A percentile compares a stretch with the other conserved stretches of the same genome.
Evolutionary conservation across 2,329 filamentous ascomycete species (phyloP).

Genomic region (Cordyceps pruinosa): DNA sequence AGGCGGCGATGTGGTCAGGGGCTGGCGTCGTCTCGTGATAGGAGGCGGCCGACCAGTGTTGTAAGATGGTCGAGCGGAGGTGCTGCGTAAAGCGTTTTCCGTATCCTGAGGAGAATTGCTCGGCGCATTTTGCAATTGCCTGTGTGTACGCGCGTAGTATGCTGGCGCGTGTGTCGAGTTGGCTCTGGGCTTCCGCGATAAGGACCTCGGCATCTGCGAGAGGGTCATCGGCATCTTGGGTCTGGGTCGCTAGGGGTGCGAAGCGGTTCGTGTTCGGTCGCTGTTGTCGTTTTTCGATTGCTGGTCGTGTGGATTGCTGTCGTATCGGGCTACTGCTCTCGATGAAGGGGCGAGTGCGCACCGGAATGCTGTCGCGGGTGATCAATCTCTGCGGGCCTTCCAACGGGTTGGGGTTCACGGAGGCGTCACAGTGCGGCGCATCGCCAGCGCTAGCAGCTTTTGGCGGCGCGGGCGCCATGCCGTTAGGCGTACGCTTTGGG

Average conservation of each 20-base stretch:
- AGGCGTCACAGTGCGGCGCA: neutral
- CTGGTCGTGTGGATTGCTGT: neutral
- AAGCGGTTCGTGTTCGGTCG: neutral
- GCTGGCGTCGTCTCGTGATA: neutral
- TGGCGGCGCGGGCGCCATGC: neutral
- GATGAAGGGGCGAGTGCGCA: neutral
- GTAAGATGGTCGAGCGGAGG: neutral
- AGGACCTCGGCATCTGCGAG: neutral
- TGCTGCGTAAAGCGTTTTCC: neutral
- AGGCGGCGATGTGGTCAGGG: neutral
- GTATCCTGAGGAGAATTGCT: conserved; percentile 1
- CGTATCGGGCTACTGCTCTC: neutral
- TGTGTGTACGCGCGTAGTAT: neutral
- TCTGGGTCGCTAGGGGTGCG: neutral
- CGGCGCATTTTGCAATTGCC: neutral
- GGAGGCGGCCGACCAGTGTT: neutral
- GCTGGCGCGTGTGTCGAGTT: conserved; percentile 1
- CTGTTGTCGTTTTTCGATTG: neutral
- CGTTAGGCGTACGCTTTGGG: neutral
- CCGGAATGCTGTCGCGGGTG: neutral
- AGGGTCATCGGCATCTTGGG: neutral
- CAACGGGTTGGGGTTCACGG: neutral
- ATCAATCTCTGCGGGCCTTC: neutral
- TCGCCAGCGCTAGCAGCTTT: neutral
- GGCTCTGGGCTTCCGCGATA: neutral